These are phyloP conservation scores for Eucalyptus regnans DNA, from an alignment of 345 rosid genomes.

Conservation along the genomic window DNA sequence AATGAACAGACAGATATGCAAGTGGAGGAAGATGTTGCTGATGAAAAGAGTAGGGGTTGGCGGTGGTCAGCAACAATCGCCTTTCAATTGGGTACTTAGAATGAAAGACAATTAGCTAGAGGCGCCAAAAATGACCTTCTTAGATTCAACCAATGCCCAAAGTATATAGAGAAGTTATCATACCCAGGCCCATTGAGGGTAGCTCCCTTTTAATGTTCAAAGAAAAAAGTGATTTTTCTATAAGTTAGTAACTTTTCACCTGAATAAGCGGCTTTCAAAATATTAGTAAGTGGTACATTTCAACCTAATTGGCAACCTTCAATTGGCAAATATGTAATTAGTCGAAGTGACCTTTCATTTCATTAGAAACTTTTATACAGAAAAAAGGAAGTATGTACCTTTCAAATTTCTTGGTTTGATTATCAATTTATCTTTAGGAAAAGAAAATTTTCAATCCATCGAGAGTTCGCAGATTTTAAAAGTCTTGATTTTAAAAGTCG, in stretches of 20 bases:
- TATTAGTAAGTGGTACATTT: background rate
- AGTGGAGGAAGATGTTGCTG: background rate
- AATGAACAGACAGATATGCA: background rate
- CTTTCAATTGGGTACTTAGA: too few relatives aligned
- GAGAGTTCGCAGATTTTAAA: background rate
- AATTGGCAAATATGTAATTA: background rate
- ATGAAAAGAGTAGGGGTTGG: background rate
- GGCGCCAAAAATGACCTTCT: background rate
- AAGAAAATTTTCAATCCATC: background rate
- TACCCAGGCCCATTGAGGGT: background rate
- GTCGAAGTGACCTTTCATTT: background rate
- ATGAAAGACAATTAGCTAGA: too few relatives aligned
- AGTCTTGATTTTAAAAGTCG: background rate
- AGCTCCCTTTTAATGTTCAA: background rate
- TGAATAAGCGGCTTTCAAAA: background rate
- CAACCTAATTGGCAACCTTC: background rate
- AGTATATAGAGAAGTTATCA: background rate
- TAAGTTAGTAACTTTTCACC: background rate
- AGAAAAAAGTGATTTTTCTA: background rate
- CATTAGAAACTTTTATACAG: background rate
- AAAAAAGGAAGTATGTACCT: background rate
- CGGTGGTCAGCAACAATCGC: too few relatives aligned
- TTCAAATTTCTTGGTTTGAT: background rate
- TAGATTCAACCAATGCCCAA: background rate
- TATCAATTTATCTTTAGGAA: background rate